Base-by-base conservation (phyloP, 148 eudicot genomes). In the Pharnaceum exiguum region DNA sequence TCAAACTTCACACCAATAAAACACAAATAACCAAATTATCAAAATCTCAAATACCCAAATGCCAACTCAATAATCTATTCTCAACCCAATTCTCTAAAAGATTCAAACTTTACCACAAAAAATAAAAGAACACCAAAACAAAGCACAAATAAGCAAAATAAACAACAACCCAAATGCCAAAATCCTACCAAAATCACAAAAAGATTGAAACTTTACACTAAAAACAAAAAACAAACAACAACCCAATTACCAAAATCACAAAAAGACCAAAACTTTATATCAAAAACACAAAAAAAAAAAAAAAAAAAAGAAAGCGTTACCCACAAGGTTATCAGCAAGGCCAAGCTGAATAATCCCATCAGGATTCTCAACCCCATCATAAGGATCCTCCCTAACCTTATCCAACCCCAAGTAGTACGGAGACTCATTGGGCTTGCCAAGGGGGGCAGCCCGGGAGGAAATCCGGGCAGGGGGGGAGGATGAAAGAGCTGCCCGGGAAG, bases 291-390 rank as follows among this genome's bases (percentile, higher is more conserved):
- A 36, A 26, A 40, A 0, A 35, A 10, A 27, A 16, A 22, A 7
- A 47, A 27, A n/a, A 0, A 9, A 51, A 33, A 30, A 53, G 1
- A 28, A 43, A 13, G 9, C 30, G 61, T 21, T 57, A 58, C 83
- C 33, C 50, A 90, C 91, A 75, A 76, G 64, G 59, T 87, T 90
- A 73, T 90, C 95, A 0, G 95, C 67, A 46, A 84, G 47, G 10
- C 97, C 91, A 39, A 90, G 91, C 68, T 90, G 86, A 68, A 90
- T 70, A 38, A 90, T 43, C 23, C 97, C 97, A 47, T 78, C 37
- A 2, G 89, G 91, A 60, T 84, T 87, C 39, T 11, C 57, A 17
- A 66, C 22, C 13, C 50, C 67, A 39, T 87, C 74, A 31, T 71
- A 90, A 1, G 75, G 75, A 60, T 90, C 91, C 22, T 43, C 63